Evolutionary conservation across 169 alveolate species (phyloP), one percentile per base, ranked within the genome.

Genomic region (Fabrea salina): DNA sequence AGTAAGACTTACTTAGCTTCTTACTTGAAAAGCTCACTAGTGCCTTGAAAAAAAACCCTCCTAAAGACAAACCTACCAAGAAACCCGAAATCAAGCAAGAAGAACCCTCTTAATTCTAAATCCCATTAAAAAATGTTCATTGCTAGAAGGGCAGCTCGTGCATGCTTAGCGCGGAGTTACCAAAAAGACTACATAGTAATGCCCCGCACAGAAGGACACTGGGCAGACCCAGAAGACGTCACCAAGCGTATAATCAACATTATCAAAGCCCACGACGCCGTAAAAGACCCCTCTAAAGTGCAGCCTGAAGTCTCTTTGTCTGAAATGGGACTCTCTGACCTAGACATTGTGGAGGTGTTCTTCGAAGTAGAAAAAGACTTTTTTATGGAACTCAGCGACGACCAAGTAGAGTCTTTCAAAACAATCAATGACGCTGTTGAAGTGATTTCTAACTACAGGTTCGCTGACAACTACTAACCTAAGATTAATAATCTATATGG

Each of bases 281-380:
- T 67, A 39, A 61, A 22, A 32, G 78, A 67, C 33, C 61, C 59
- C 22, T n/a, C n/a, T 1, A 67, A 11, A 11, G 61, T 67, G 27
- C 8, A 56, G 1, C 61, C 58, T n/a, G 59, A 37, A n/a, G 41
- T 16, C 11, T 33, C 56, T 16, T 67, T 67, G 11, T 19, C 30
- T 7, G 61, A 67, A 3, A n/a, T 67, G 59, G 59, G 59, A 40
- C 27, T 67, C 16, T 39, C 39, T 32, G 61, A 67, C 32, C 27
- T 67, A 22, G 78, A 67, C 27, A 13, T 43, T n/a, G 78, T 43
- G 19, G 78, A 67, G 27, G 22, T 67, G 6, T 67, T 67, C 30
- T 43, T 67, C 13, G 78, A 67, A 27, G 78, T 67, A 11, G 78
- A 67, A 67, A 67, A 67, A 4, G 78, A 67, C 32, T 67, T 67